Evolutionary conservation across 345 rosid species (phyloP), one percentile per base, ranked within the genome.

Genomic region (Eucalyptus rudis): DNA sequence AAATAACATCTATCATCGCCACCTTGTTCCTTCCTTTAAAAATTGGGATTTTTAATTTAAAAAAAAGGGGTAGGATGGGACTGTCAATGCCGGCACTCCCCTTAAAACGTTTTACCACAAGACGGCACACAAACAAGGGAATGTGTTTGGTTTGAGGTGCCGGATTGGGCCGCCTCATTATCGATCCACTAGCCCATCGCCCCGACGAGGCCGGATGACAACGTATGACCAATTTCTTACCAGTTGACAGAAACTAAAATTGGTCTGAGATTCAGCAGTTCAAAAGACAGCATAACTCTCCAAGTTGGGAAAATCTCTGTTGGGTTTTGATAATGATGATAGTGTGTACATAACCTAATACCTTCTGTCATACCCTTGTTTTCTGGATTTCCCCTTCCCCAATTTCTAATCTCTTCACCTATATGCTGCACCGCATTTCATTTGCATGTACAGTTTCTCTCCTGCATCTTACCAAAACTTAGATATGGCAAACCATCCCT

Each of bases 401-500:
- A 31, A 71, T 71, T 36, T 36, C 14, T 33, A 10, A 36, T 76
- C 83, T 49, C 64, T 62, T 31, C 79, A 51, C 64, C 17, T 64
- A 44, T 87, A 24, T 9, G 45, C 20, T 87, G 79, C 54, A 44
- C 88, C 13, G 29, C 33, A 13, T 59, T 54, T 16, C 76, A 87
- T 27, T 54, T 43, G 44, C 19, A 87, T n/a, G 20, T 62, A 87
- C 88, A 62, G 56, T n/a, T 40, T 40, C 33, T 49, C 80, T 59
- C 33, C 87, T 56, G n/a, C 25, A 64, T 62, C 44, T 68, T n/a
- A 87, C 88, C 47, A 85, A 80, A 88, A 86, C 87, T 89, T 83
- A 98, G 85, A 98, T 96, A 92, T 92, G 89, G 92, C 96, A 97
- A 5, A 96, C 58, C 99, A 98, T 96, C 79, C 99, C 99, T 33